Evolutionary conservation across 177 flowering plant genomes (phyloP), one percentile per base, ranked within the genome.

Genomic region (Vitis hybrid): DNA sequence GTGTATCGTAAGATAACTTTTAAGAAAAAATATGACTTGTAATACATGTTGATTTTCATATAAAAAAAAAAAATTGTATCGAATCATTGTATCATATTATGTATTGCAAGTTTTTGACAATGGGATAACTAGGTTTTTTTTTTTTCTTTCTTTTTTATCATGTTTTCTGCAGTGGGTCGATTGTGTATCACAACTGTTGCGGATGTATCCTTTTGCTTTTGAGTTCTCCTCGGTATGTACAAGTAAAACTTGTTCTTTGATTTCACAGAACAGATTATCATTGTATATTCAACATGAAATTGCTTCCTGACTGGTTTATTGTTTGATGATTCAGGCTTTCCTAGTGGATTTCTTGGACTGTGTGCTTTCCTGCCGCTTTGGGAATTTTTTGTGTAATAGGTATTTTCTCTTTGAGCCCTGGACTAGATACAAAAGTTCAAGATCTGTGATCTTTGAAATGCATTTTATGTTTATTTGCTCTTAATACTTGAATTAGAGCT

Each of bases 171-270:
- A 96, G 99, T 96, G 97, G 97, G 81, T 96, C 70, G 99, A 96
- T 82, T 96, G 99, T 80, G 83, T 96, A 61, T 85, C 99, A 17
- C 99, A 96, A 75, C 74, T 96, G 66, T 34, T 93, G 77, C 88
- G 99, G 70, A 89, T 94, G 89, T 96, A 96, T 83, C 99, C 99
- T 23, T 89, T 84, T 82, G 99, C 98, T 34, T 96, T 96, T 80
- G 98, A 96, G 80, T 96, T 92, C 79, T 89, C 97, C 32, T 85
- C 87, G 76, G 99, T 94, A 85, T 71, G 88, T 79, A 65, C 59
- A 12, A 54, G 51, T 65, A 2, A 63, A 13, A 65, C 5, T 64
- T 75, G 60, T 62, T 48, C 15, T 68, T 69, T 15, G 3, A 8
- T 45, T n/a, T 52, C 5, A 26, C 63, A 8, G 12, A 6, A 19